Evolutionary conservation across 805 yeast species (phyloP).

Genomic region (Kockiozyma suomiensis): DNA sequence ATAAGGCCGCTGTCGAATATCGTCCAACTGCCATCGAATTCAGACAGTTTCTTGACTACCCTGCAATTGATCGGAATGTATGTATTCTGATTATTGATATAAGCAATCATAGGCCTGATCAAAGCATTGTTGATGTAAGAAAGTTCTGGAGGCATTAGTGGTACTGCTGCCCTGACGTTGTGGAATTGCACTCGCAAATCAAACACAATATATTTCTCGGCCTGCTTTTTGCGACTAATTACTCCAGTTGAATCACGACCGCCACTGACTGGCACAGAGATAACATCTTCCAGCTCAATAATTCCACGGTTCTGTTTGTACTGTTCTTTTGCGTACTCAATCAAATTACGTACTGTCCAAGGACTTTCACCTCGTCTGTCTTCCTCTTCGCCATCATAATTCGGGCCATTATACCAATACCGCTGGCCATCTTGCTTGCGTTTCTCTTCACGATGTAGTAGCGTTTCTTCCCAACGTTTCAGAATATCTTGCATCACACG

Average conservation of each 20-base stretch:
- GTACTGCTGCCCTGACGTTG: conserved; percentile 86
- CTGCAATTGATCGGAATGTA: conserved; percentile 85
- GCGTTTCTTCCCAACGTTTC: conserved; percentile 46
- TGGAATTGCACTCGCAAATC: conserved; percentile 79
- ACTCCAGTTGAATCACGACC: not conserved
- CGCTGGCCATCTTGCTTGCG: not conserved
- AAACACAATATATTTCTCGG: conserved; percentile 55
- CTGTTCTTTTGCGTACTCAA: conserved; percentile 7
- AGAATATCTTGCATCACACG: conserved; percentile 45
- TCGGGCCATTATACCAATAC: conserved; percentile 5
- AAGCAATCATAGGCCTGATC: conserved; percentile 92
- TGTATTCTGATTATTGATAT: conserved; percentile 86
- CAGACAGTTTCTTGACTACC: conserved; percentile 73
- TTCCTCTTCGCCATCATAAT: conserved; percentile 31
- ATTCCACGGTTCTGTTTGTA: not conserved
- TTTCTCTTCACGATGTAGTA: conserved; percentile 29
- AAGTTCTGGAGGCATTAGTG: conserved; percentile 81
- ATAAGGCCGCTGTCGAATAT: conserved; percentile 84
- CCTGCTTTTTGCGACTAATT: conserved; percentile 2
- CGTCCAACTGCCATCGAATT: conserved; percentile 97
- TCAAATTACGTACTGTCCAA: conserved; percentile 18
- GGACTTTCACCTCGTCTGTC: not conserved
- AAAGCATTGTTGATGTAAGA: conserved; percentile 91
- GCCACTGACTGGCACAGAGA: not conserved
- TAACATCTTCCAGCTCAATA: conserved; percentile 13